phyloP scores from a whole-genome alignment of 257 asterid genomes.

The Gentiana macrophylla region DNA sequence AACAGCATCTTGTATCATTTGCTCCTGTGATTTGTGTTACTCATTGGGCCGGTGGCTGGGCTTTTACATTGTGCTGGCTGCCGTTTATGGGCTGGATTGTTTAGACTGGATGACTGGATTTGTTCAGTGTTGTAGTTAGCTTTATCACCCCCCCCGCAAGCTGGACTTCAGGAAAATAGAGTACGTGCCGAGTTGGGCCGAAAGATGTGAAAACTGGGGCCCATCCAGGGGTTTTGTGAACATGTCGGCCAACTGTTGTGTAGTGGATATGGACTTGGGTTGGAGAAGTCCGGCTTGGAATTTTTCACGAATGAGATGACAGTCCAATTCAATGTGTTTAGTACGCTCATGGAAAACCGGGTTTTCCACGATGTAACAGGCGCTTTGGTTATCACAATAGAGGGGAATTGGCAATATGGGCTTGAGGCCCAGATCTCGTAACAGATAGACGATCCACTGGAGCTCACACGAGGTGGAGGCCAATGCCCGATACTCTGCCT shows the following conservation, averaged over 20 bases:
- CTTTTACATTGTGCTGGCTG: too few relatives aligned
- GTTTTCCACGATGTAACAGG: background rate
- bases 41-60: too few relatives aligned
- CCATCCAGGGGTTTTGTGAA: background rate
- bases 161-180: background rate
- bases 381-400: background rate
- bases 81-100: too few relatives aligned
- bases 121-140: too few relatives aligned
- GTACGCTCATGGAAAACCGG: background rate
- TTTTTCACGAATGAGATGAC: too few relatives aligned
- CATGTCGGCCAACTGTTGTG: background rate
- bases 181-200: background rate
- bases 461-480: background rate
- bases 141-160: conserved; percentile 3
- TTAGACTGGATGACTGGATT: too few relatives aligned
- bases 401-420: background rate
- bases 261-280: background rate
- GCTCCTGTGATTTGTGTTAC: too few relatives aligned
- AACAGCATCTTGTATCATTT: too few relatives aligned
- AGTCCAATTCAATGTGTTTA: background rate
- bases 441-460: background rate
- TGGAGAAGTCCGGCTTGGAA: background rate
- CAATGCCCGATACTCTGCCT: background rate
- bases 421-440: background rate
- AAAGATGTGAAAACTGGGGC: background rate